A percentile compares a stretch with the other conserved stretches of the same genome.
phyloP scores from a whole-genome alignment of 768 basidiomycete genomes.

The Serpula lacrymans region DNA sequence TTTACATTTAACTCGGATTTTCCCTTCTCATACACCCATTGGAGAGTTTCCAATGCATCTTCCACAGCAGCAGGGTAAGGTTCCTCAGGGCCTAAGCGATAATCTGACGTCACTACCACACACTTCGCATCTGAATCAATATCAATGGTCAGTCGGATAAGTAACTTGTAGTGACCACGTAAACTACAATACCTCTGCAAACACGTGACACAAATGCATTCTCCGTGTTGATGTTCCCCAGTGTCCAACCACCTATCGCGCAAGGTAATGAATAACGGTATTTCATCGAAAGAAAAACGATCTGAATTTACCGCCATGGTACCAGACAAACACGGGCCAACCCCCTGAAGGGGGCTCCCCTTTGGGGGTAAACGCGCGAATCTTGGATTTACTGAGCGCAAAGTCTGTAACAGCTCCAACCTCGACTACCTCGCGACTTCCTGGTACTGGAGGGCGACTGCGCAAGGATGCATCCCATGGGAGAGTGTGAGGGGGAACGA shows the following conservation, averaged over 20 bases:
- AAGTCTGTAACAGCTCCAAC: slow-evolving; percentile 57
- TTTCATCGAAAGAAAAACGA: neutral
- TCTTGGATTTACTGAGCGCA: slow-evolving; percentile 45
- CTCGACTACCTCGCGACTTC: slow-evolving; percentile 50
- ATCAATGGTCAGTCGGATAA: neutral
- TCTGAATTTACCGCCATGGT: slow-evolving; percentile 58
- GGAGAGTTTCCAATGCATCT: slow-evolving; percentile 33
- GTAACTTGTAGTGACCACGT: too few species aligned
- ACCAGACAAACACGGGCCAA: slow-evolving; percentile 74
- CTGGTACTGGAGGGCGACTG: slow-evolving; percentile 46
- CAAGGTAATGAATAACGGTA: neutral
- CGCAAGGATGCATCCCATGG: slow-evolving; percentile 63
- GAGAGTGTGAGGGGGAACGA: slow-evolving; percentile 50
- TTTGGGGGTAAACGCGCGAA: slow-evolving; percentile 63
- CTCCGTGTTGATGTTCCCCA: slow-evolving; percentile 62
- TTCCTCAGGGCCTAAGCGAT: slow-evolving; percentile 31
- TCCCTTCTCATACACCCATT: slow-evolving; percentile 38
- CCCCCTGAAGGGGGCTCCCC: slow-evolving; percentile 46
- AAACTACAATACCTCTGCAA: slow-evolving; percentile 19
- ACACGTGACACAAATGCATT: slow-evolving; percentile 47
- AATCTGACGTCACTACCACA: slow-evolving; percentile 29
- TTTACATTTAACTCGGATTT: slow-evolving; percentile 46
- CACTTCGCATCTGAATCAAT: slow-evolving; percentile 26
- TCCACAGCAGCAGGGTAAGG: slow-evolving; percentile 33
- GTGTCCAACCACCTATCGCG: slow-evolving; percentile 67